phyloP scores from a whole-genome alignment of 305 asterid species.

The Fraxinus latifolia region DNA sequence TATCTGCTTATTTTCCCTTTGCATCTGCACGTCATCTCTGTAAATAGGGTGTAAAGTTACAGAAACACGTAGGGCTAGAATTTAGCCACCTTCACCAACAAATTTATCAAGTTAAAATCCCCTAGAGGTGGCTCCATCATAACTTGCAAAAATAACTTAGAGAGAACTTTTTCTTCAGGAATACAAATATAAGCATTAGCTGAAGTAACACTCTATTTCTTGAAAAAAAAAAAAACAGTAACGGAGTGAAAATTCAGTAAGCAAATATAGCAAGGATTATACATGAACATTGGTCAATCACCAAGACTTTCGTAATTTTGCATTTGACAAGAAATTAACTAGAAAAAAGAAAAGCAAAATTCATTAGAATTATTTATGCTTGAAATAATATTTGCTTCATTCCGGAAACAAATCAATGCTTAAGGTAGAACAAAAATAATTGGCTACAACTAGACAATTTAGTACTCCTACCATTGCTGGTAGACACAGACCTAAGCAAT shows the following conservation, averaged over 20 bases:
- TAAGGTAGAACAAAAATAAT: neutral
- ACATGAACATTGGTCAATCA: neutral
- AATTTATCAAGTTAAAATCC: neutral
- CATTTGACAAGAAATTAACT: neutral
- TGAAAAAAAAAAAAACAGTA: neutral
- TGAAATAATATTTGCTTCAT: neutral
- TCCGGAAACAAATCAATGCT: neutral
- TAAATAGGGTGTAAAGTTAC: neutral
- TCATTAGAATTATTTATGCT: neutral
- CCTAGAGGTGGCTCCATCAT: neutral
- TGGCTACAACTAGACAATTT: neutral
- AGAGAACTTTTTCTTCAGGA: neutral
- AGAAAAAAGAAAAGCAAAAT: neutral
- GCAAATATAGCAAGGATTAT: neutral
- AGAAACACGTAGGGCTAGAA: neutral
- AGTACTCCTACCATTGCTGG: neutral
- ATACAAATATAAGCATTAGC: neutral
- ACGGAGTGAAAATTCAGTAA: neutral
- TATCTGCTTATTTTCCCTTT: neutral
- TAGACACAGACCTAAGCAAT: neutral
- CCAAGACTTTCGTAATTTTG: neutral
- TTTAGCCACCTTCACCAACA: neutral
- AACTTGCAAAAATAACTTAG: neutral
- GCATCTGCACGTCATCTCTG: neutral
- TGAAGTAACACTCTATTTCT: neutral